Conservation (phyloP, 148 eudicot genomes). For the Arctostaphylos glauca region DNA sequence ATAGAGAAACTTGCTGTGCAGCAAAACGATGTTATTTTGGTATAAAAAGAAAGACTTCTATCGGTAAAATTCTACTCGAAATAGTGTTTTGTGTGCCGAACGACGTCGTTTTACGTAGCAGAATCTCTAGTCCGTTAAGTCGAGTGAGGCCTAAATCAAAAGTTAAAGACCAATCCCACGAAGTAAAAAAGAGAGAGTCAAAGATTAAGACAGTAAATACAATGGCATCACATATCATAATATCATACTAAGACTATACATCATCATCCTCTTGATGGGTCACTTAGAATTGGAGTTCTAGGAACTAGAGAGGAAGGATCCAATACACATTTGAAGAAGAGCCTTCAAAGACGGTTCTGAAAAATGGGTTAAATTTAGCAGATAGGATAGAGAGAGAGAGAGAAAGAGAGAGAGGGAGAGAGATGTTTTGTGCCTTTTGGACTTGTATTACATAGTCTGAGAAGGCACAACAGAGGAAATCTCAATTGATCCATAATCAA, state of each 20-base stretch:
- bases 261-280: constrained; percentile 16
- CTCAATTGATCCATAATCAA: constrained; percentile 65
- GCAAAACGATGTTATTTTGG: too few species aligned
- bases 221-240: neutral
- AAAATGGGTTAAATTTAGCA: constrained; percentile 27
- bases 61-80: too few species aligned
- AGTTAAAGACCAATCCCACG: constrained; percentile 2
- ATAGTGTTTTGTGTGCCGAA: too few species aligned
- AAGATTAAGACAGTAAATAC: neutral
- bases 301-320: constrained; percentile 14
- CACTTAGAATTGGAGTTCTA: constrained; percentile 24
- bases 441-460: neutral
- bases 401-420: neutral
- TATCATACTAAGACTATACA: neutral
- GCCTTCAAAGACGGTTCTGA: neutral
- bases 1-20: too few species aligned
- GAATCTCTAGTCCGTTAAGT: too few species aligned
- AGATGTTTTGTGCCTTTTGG: neutral
- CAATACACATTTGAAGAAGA: constrained; percentile 6
- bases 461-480: neutral
- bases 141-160: constrained; percentile 10
- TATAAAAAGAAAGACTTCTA: too few species aligned
- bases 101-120: too few species aligned
- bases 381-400: neutral
- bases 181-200: neutral